These are phyloP conservation scores for Lasiosphaeria hispida DNA, from an alignment of 495 filamentous ascomycete species.

Conservation along the genomic window DNA sequence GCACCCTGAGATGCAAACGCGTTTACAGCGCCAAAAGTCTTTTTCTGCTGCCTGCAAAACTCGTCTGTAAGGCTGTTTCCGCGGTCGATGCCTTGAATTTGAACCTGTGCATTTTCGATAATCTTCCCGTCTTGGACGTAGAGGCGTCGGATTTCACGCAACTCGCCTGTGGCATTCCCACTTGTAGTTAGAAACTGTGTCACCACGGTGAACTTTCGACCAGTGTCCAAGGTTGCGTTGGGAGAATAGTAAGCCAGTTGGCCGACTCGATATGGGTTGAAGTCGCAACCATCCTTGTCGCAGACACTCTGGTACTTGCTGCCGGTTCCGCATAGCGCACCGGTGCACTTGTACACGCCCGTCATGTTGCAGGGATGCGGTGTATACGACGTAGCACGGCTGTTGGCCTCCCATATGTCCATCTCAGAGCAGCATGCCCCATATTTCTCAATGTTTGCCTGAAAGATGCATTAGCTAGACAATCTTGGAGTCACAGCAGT, in stretches of 20 bases:
- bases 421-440: conserved; percentile 73
- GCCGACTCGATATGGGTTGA: conserved; percentile 54
- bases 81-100: background rate
- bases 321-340: conserved; percentile 42
- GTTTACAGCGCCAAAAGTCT: background rate
- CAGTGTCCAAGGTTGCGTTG: conserved; percentile 54
- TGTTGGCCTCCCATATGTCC: conserved; percentile 73
- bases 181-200: conserved; percentile 65
- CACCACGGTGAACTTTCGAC: conserved; percentile 59
- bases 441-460: conserved; percentile 50
- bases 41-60: conserved; percentile 8
- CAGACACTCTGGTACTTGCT: conserved; percentile 44
- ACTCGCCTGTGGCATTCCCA: conserved; percentile 38
- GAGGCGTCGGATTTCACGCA: conserved; percentile 59
- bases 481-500: background rate
- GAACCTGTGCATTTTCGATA: conserved; percentile 33
- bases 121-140: conserved; percentile 63
- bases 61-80: conserved; percentile 1
- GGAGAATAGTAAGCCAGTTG: conserved; percentile 56
- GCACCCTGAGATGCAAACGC: conserved; percentile 46
- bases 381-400: conserved; percentile 54
- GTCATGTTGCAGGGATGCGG: conserved; percentile 60
- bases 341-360: conserved; percentile 45
- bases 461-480: conserved; percentile 13
- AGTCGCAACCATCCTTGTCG: conserved; percentile 44